Base-by-base conservation (phyloP, 768 basidiomycete species). In the Mycena kentingensis region DNA sequence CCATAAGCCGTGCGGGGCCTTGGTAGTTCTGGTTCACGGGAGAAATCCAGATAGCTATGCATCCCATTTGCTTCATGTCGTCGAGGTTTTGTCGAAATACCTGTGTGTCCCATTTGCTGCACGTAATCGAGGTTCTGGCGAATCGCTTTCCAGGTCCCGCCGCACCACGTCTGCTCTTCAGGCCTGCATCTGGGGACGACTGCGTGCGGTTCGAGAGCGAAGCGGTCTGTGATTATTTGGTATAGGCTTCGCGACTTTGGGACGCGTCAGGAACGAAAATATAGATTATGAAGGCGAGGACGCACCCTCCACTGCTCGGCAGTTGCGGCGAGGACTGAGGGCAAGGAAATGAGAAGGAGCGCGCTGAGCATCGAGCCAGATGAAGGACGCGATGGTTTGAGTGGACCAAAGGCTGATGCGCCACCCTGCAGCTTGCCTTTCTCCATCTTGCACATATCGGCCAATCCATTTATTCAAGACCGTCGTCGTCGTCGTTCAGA, bases 1-100 rank as follows among this genome's bases (percentile, higher is more conserved):
- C 90, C 89, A 65, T 91, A 93, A 1, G 81, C 72, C 3, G 88
- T 83, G 41, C 78, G 65, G 85, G 81, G 0, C 88, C 88, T 31
- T 87, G 70, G 54, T 87, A 90, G 65, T 91, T 91, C 68, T 90
- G 80, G 52, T 81, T 84, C 16, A 93, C 79, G 11, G 90, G 91
- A 54, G 86, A 88, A 54, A 90, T 91, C 90, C 90, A 93, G 39
- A 91, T n/a, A n/a, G n/a, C n/a, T n/a, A n/a, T n/a, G n/a, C n/a
- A n/a, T n/a, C 90, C 90, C 52, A 87, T 88, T 52, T 84, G 68
- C 60, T 90, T 83, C 44, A 95, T 85, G 63, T 93, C 93, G 65
- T 93, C 90, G n/a, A 93, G 75, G 65, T 90, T 87, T 57, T 82
- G 73, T 51, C 75, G 80, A 57, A 93, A n/a, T n/a, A n/a, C n/a